Conservation (phyloP, 768 basidiomycete genomes). For the Hygrophorus russula region DNA sequence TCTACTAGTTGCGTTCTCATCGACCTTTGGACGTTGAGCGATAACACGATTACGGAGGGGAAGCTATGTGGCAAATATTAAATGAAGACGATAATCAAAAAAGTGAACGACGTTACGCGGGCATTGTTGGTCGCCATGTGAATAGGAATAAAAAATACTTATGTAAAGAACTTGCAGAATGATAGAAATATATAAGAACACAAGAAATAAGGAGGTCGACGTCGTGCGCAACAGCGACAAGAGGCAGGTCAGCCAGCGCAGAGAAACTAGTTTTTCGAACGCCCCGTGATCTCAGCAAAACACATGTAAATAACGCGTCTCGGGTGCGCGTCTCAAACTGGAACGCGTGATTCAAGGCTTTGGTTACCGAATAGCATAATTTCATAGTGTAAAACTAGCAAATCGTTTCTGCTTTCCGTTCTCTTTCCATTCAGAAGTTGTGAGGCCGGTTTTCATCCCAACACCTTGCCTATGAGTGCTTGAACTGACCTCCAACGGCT, state of each 20-base stretch:
- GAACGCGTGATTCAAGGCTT: no score
- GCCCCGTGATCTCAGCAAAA: neutral
- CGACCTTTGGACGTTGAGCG: conserved; percentile 57
- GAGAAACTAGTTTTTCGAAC: neutral
- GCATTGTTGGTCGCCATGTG: conserved; percentile 50
- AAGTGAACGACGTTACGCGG: conserved; percentile 36
- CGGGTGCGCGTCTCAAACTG: neutral
- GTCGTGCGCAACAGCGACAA: no score
- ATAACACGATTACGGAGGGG: conserved; percentile 56
- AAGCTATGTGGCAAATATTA: conserved; percentile 29
- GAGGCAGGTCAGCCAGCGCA: no score
- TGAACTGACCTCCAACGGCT: conserved; percentile 41
- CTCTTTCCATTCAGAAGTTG: conserved; percentile 27
- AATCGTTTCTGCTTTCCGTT: conserved; percentile 27
- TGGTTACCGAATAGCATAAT: no score
- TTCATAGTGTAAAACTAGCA: neutral
- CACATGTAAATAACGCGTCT: neutral
- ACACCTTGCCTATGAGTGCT: conserved; percentile 41
- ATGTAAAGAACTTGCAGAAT: conserved; percentile 18
- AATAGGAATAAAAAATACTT: conserved; percentile 17
- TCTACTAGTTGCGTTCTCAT: conserved; percentile 68
- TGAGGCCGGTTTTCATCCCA: conserved; percentile 25
- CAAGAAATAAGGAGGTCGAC: conserved; percentile 8
- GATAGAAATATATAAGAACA: conserved; percentile 12
- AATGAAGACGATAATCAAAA: conserved; percentile 8